Evolutionary conservation across 768 basidiomycete genomes (phyloP).

Genomic region (Leucogyrophana mollusca): DNA sequence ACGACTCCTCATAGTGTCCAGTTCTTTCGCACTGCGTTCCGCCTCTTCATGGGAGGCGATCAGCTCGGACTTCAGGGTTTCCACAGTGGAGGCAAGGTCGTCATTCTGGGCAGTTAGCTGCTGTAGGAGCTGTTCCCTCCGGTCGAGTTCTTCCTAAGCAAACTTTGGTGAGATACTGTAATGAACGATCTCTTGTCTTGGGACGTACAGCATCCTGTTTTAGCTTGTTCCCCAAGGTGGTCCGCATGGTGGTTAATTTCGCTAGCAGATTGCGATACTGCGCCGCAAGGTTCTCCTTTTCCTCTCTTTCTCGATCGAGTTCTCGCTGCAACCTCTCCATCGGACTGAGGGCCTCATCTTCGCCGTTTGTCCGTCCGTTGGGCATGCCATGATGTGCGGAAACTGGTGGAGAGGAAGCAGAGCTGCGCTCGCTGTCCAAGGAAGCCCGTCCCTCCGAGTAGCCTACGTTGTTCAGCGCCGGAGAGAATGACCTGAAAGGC

Average conservation of each 20-base stretch:
- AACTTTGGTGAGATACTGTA: not conserved
- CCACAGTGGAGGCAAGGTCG: conserved; percentile 65
- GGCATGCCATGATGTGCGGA: conserved; percentile 21
- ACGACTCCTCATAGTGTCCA: conserved; percentile 64
- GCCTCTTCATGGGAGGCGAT: conserved; percentile 73
- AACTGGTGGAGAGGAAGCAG: conserved; percentile 22
- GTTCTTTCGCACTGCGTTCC: conserved; percentile 65
- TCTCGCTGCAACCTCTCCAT: conserved; percentile 67
- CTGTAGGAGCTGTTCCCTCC: conserved; percentile 81
- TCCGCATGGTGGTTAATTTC: conserved; percentile 92
- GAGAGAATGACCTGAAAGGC: conserved; percentile 31
- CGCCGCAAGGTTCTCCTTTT: conserved; percentile 82
- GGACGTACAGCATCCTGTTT: conserved; percentile 90
- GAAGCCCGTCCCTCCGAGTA: conserved; percentile 37
- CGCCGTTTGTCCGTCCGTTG: conserved; percentile 34
- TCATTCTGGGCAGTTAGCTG: conserved; percentile 77
- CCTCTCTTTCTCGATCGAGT: conserved; percentile 71
- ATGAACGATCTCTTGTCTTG: not conserved
- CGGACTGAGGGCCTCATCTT: conserved; percentile 47
- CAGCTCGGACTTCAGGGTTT: conserved; percentile 81
- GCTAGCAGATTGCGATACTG: conserved; percentile 86
- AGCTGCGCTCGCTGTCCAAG: conserved; percentile 45
- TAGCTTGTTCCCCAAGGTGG: conserved; percentile 89
- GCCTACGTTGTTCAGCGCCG: conserved; percentile 14
- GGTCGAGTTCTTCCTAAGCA: conserved; percentile 94